phyloP scores from a whole-genome alignment of 306 rosid genomes.

The Hylodesmum podocarpum region DNA sequence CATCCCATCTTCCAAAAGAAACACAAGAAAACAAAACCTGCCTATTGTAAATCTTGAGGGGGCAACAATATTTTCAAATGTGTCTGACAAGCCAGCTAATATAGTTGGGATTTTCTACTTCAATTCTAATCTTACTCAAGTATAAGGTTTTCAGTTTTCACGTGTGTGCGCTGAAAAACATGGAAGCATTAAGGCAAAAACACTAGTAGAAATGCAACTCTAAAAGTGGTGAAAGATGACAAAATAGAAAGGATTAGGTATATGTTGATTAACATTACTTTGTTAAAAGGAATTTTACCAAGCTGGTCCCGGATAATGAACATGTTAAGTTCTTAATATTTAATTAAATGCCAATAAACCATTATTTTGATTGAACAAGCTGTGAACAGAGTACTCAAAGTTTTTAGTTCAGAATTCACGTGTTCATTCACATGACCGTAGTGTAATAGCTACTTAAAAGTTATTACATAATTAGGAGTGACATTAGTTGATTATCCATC shows the following conservation, averaged over 20 bases:
- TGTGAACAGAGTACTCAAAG: slow-evolving; percentile 28
- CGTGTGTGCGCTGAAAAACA: slow-evolving; percentile 33
- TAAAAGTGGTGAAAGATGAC: slow-evolving; percentile 26
- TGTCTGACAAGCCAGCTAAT: slow-evolving; percentile 57
- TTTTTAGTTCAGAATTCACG: slow-evolving; percentile 40
- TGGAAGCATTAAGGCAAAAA: slow-evolving; percentile 24
- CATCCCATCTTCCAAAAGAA: slow-evolving; percentile 28
- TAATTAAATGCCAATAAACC: neutral
- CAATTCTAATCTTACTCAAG: slow-evolving; percentile 22
- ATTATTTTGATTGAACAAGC: slow-evolving; percentile 18
- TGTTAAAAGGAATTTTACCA: slow-evolving; percentile 23
- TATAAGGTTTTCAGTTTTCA: slow-evolving; percentile 30
- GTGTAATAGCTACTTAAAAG: slow-evolving; percentile 19
- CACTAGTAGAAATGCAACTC: neutral
- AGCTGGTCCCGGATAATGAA: neutral
- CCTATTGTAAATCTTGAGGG: slow-evolving; percentile 28
- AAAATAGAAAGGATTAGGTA: slow-evolving; percentile 30
- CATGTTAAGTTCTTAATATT: neutral
- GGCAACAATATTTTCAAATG: slow-evolving; percentile 21
- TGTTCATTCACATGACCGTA: slow-evolving; percentile 44
- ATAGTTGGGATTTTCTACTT: slow-evolving; percentile 25
- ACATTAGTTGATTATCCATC: slow-evolving; percentile 36
- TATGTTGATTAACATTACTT: neutral
- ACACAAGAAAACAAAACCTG: slow-evolving; percentile 33
- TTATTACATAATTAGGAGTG: slow-evolving; percentile 30